Evolutionary conservation across 352 stramenopile genomes (phyloP), one percentile per base, ranked within the genome.

Genomic region (Pythium diclinum): DNA sequence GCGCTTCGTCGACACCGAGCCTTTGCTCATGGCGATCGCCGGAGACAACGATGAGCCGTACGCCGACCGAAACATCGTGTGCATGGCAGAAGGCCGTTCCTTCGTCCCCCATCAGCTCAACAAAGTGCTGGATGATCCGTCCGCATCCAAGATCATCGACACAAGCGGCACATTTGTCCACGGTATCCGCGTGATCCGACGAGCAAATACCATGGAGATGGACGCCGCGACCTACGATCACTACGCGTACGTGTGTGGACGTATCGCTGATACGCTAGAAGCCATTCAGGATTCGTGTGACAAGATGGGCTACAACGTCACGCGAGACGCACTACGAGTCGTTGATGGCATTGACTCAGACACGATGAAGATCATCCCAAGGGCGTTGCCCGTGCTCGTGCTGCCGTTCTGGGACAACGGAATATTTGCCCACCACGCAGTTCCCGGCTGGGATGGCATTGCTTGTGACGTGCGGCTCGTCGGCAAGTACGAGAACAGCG

Each of bases 41-140:
- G 73, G 77, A 2, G 30, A 56, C 2, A 85, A 77, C 57, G 76
- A 85, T 28, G 57, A 72, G 10, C 77, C 65, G 6, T 82, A 75
- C 38, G 38, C 74, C 4, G 76, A 81, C 53, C 73, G 76, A 3
- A 56, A 67, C 8, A 58, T 81, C 17, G 64, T 72, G 9, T 84
- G 76, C 25, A 54, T 65, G 0, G 34, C 57, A 5, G 51, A 69
- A 3, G 69, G 65, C 0, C 48, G 49, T 10, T 34, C 47, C 0
- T 84, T 71, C 53, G 47, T 68, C n/a, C 72, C 77, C 0, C 55
- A 74, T 5, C 63, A 79, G 14, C 63, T 71, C 3, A 51, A 33
- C 11, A 32, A 66, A 55, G 68, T 60, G 3, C 40, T 75, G 1
- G 21, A 48, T 6, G 34, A 60, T 4, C 25, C 56, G 17, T 33